A percentile compares a stretch with the other conserved stretches of the same genome.
phyloP scores from a whole-genome alignment of 75 land plant genomes.

The Gnetum montanum region DNA sequence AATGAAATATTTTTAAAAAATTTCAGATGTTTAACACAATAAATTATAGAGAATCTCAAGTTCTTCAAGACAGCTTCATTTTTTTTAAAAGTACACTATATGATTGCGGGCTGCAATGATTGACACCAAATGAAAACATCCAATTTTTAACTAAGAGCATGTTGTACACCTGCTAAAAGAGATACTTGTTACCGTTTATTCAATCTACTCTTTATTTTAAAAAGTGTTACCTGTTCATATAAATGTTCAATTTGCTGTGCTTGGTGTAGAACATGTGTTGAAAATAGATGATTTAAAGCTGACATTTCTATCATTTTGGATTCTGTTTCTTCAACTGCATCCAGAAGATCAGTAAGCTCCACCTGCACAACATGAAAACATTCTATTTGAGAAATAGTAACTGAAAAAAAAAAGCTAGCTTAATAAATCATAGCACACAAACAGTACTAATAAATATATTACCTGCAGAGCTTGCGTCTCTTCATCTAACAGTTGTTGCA shows the following conservation, averaged over 20 bases:
- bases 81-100: no score
- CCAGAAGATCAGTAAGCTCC: constrained; percentile 65
- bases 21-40: no score
- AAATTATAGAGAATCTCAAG: no score
- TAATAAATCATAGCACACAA: not conserved
- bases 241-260: constrained; percentile 78
- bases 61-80: no score
- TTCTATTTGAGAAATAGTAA: not conserved
- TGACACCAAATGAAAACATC: no score
- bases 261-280: constrained; percentile 89
- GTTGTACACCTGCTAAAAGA: no score
- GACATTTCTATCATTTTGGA: constrained; percentile 95
- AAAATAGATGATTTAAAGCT: constrained; percentile 83
- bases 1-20: no score
- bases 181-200: no score
- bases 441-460: not conserved
- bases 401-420: not conserved
- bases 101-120: no score
- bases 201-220: no score
- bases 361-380: constrained; percentile 29
- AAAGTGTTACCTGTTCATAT: constrained; percentile 57
- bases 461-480: constrained; percentile 97
- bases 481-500: constrained; percentile 71
- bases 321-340: constrained; percentile 83
- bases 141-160: no score